phyloP scores from a whole-genome alignment of 768 basidiomycete genomes.

The Plicaturopsis crispa region DNA sequence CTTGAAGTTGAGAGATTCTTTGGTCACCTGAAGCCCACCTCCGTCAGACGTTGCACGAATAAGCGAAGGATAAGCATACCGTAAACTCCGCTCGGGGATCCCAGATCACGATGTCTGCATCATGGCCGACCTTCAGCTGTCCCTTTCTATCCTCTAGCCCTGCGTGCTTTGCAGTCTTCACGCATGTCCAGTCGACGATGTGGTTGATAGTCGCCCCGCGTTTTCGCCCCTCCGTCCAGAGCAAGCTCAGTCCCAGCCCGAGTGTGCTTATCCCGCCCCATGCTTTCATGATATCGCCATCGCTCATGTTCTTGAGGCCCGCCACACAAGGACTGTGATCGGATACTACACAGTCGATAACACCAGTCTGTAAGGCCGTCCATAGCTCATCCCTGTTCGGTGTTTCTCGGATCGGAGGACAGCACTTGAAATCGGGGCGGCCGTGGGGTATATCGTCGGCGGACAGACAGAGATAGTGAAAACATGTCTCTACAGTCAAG shows the following conservation, averaged over 20 bases:
- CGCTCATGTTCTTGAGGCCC: slow-evolving; percentile 70
- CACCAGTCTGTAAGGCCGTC: slow-evolving; percentile 73
- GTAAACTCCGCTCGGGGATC: slow-evolving; percentile 47
- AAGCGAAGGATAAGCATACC: slow-evolving; percentile 18
- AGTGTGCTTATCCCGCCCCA: slow-evolving; percentile 96
- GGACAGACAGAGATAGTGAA: slow-evolving; percentile 86
- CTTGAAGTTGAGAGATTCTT: slow-evolving; percentile 75
- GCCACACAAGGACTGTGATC: slow-evolving; percentile 92
- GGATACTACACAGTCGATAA: slow-evolving; percentile 90
- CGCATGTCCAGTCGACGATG: slow-evolving; percentile 71
- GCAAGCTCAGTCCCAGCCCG: slow-evolving; percentile 79
- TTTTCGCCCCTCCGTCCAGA: slow-evolving; percentile 80
- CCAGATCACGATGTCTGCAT: slow-evolving; percentile 87
- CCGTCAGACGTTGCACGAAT: slow-evolving; percentile 5
- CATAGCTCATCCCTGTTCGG: slow-evolving; percentile 72
- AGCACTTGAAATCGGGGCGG: slow-evolving; percentile 89
- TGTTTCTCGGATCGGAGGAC: slow-evolving; percentile 80
- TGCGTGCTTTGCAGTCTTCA: slow-evolving; percentile 72
- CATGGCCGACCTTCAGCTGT: slow-evolving; percentile 59
- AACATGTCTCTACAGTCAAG: slow-evolving; percentile 93
- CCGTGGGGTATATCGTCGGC: slow-evolving; percentile 69
- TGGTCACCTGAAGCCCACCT: slow-evolving; percentile 49
- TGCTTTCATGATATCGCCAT: slow-evolving; percentile 78
- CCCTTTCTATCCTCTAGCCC: slow-evolving; percentile 70
- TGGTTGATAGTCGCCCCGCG: slow-evolving; percentile 49